Conservation (phyloP, 2,329 filamentous ascomycete species). For the Leptographium procerum region DNA sequence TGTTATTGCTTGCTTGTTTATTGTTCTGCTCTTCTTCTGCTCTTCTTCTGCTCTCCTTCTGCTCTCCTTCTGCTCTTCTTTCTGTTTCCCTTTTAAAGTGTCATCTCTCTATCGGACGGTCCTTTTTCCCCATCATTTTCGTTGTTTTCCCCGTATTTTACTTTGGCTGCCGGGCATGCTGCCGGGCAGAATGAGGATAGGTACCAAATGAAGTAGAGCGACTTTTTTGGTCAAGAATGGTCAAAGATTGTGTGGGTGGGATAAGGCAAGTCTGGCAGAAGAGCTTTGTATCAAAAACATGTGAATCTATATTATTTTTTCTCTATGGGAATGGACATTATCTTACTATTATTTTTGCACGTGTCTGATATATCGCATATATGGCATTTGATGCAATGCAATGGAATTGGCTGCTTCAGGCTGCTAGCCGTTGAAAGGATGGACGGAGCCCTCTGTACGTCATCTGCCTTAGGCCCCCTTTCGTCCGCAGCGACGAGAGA, state of each 20-base stretch:
- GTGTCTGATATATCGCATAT: too few relatives aligned
- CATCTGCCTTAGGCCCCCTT: background rate
- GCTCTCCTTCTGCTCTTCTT: background rate
- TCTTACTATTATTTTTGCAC: background rate
- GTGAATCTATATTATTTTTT: background rate
- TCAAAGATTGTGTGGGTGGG: too few relatives aligned
- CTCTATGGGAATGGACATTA: background rate
- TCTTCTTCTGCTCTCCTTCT: background rate
- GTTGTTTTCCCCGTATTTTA: background rate
- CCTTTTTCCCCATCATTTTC: background rate
- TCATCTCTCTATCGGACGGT: background rate
- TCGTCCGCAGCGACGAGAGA: constrained; percentile 2
- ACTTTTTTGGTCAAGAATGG: background rate
- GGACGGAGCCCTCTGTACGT: too few relatives aligned
- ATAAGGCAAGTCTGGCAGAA: background rate
- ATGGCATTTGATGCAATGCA: too few relatives aligned
- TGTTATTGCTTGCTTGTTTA: background rate
- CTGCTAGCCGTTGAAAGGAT: too few relatives aligned
- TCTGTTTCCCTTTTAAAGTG: background rate
- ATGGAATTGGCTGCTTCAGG: too few relatives aligned
- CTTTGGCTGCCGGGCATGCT: background rate
- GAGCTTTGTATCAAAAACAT: background rate
- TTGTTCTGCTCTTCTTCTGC: background rate
- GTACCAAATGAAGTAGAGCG: background rate
- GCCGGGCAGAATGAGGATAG: too few relatives aligned